Base-by-base conservation (phyloP, 257 asterid genomes). In the Solanum medicagineum region DNA sequence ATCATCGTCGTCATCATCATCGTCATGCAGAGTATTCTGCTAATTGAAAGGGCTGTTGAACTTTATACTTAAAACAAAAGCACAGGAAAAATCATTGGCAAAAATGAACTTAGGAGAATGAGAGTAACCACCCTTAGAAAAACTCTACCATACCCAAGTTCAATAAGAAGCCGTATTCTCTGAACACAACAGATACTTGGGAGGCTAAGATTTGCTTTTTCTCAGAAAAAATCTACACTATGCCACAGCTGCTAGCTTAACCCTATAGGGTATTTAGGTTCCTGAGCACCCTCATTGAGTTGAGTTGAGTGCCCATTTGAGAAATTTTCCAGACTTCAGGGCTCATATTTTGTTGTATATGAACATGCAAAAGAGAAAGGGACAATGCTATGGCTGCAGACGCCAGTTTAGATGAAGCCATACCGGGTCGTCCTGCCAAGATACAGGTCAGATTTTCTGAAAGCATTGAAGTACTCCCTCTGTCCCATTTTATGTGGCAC, bases 361-460 rank as follows among this genome's bases (percentile, higher is more conserved):
- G 54, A 70, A 69, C 53, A 19, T 40, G 79, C 79, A 69, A 40
- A 32, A 40, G 79, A 40, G 79, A 71, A 70, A 40, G 80, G 26
- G 32, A 20, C 32, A 40, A 42, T 14, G 55, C 55, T 55, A 71
- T 71, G 55, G 80, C 55, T 71, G 80, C 80, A 71, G 24, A 73
- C 36, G 8, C 36, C 81, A 44, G 81, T 73, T 44, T 73, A 20
- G 17, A 73, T 73, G 20, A 73, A 2, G 84, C 79, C n/a, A 2
- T 32, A 40, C 42, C 19, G 7, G 86, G n/a, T 77, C 16, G 87
- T 87, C 85, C 88, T 86, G 88, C 87, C 88, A 88, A 85, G 86
- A 87, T 85, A 83, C 90, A 83, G 87, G 86, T 85, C 66, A 59
- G 45, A 69, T 63, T 47, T 60, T 22, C 53, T 60, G 62, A 63